These are phyloP conservation scores for Fusarium anthophilum DNA, from an alignment of 2,329 filamentous ascomycete species.

Conservation along the genomic window DNA sequence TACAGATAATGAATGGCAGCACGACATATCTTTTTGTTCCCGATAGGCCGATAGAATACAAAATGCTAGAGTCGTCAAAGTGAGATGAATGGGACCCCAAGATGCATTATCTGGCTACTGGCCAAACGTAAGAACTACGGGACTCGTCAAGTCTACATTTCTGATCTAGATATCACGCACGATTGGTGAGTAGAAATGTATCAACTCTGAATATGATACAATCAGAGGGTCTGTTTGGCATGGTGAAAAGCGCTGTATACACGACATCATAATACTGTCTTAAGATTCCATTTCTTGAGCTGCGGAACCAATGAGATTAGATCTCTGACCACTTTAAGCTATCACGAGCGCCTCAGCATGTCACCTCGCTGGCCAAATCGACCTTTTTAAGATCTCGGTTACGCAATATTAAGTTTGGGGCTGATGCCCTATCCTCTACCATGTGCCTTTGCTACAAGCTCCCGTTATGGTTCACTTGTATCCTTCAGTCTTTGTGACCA, in stretches of 20 bases:
- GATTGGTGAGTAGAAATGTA: not conserved
- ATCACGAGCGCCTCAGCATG: not conserved
- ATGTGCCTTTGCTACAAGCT: not conserved
- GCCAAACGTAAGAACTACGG: fast-evolving
- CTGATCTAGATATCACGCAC: not conserved
- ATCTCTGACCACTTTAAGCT: fast-evolving
- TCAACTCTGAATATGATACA: not conserved
- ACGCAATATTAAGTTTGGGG: not conserved
- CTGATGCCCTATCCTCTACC: not conserved
- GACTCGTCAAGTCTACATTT: not conserved
- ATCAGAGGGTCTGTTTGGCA: fast-evolving
- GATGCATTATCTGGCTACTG: not conserved
- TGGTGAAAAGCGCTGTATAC: too few relatives aligned
- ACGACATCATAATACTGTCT: not conserved
- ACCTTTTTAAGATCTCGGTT: not conserved
- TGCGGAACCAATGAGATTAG: not conserved
- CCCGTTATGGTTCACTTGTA: too few relatives aligned
- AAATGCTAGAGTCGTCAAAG: not conserved
- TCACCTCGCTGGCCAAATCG: not conserved
- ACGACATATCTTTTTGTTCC: too few relatives aligned
- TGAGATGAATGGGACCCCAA: not conserved
- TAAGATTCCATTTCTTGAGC: fast-evolving
- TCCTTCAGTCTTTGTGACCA: too few relatives aligned
- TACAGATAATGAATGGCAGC: too few relatives aligned
- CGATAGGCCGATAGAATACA: too few relatives aligned